A percentile compares a stretch with the other conserved stretches of the same genome.
These are phyloP conservation scores for Kingdonia uniflora DNA, from an alignment of 164 flowering plant species.

Conservation along the genomic window DNA sequence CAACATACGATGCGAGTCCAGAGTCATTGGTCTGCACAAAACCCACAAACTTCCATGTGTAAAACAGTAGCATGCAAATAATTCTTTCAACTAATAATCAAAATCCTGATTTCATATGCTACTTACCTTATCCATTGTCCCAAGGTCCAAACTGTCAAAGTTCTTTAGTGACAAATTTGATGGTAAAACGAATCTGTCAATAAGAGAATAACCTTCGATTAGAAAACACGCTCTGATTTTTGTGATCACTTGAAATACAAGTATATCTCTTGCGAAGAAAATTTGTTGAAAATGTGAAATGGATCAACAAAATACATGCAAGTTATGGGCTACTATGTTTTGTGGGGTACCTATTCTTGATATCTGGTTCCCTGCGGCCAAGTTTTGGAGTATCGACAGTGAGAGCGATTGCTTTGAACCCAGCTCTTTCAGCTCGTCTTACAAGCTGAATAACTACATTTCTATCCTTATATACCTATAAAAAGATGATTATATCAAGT, in stretches of 20 bases:
- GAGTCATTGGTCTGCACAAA: conserved; percentile 52
- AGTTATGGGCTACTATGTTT: not conserved
- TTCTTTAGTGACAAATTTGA: conserved; percentile 48
- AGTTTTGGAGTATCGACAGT: conserved; percentile 56
- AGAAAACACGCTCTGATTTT: too few species aligned
- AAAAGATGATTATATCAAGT: not conserved
- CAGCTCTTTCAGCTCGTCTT: conserved; percentile 56
- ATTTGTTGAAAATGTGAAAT: too few species aligned
- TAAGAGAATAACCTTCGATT: not conserved
- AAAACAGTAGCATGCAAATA: not conserved
- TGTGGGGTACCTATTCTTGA: conserved; percentile 37
- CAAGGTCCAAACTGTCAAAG: conserved; percentile 47
- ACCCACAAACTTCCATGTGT: not conserved
- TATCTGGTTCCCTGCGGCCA: conserved; percentile 58
- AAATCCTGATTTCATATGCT: not conserved
- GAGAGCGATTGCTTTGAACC: conserved; percentile 64
- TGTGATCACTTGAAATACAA: too few species aligned
- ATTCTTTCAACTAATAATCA: not conserved
- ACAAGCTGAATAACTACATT: conserved; percentile 42
- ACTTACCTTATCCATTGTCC: conserved; percentile 52
- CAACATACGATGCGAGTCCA: conserved; percentile 72
- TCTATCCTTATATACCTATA: conserved; percentile 41
- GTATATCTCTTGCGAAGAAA: too few species aligned
- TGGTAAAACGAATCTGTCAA: conserved; percentile 59
- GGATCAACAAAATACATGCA: too few species aligned